A percentile compares a stretch with the other conserved stretches of the same genome.
Evolutionary conservation across 805 yeast species (phyloP).

Genomic region (Isabelozyma gotoi): DNA sequence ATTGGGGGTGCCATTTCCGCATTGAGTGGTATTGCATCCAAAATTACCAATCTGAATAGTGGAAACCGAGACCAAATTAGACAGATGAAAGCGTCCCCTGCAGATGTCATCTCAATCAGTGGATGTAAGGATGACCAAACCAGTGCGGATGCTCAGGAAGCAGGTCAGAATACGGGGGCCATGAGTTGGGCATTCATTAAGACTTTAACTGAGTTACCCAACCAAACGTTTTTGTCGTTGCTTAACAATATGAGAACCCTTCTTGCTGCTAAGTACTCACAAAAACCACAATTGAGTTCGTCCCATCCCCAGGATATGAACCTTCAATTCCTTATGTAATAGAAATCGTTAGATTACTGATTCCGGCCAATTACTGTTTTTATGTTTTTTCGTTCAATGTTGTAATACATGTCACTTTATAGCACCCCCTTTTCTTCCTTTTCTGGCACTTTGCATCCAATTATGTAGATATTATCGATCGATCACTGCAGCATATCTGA

Average conservation of each 20-base stretch:
- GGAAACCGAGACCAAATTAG: slow-evolving; percentile 24
- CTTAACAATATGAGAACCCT: slow-evolving; percentile 37
- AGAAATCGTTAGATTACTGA: too few species aligned
- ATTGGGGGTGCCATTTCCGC: slow-evolving; percentile 39
- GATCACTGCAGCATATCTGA: too few species aligned
- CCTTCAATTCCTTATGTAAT: slow-evolving; percentile 30
- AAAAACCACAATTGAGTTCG: slow-evolving; percentile 40
- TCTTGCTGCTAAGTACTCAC: slow-evolving; percentile 31
- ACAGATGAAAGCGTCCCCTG: slow-evolving; percentile 33
- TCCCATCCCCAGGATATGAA: slow-evolving; percentile 41
- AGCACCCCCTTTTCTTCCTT: too few species aligned
- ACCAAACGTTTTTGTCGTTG: slow-evolving; percentile 34
- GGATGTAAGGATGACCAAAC: slow-evolving; percentile 44
- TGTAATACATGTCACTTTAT: too few species aligned
- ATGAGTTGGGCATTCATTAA: slow-evolving; percentile 40
- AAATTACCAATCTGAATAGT: slow-evolving; percentile 18
- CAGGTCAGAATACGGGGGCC: slow-evolving; percentile 38
- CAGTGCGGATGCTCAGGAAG: slow-evolving; percentile 37
- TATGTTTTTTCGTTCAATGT: too few species aligned
- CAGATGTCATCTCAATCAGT: slow-evolving; percentile 35
- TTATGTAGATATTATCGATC: too few species aligned
- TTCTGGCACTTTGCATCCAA: too few species aligned
- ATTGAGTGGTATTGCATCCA: slow-evolving; percentile 32
- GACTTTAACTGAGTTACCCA: slow-evolving; percentile 23
- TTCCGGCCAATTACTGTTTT: too few species aligned